Evolutionary conservation across 140 eudicot genomes (phyloP).

Genomic region (Cichorium intybus): DNA sequence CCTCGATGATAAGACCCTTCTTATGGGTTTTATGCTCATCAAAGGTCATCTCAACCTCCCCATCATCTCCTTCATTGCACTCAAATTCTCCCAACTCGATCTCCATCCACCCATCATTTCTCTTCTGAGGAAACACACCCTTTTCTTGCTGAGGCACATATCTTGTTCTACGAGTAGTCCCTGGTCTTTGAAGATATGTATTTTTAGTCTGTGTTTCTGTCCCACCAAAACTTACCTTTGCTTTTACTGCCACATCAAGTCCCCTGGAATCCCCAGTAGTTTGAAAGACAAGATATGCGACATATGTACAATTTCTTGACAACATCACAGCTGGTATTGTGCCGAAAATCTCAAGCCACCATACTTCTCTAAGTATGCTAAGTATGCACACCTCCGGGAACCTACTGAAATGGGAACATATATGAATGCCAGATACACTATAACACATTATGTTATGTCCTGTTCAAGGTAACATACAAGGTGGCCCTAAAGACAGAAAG

Average conservation of each 20-base stretch:
- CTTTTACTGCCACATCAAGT: conserved; percentile 20
- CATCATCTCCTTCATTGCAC: conserved; percentile 15
- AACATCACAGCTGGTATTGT: conserved; percentile 18
- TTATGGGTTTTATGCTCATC: conserved; percentile 11
- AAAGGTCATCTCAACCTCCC: conserved; percentile 28
- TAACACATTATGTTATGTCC: no score
- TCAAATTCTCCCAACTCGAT: conserved; percentile 36
- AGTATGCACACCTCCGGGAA: conserved; percentile 14
- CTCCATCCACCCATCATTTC: conserved; percentile 65
- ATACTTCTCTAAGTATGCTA: not conserved
- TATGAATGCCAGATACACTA: no score
- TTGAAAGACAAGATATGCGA: conserved; percentile 16
- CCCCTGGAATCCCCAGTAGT: conserved; percentile 2
- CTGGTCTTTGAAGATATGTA: conserved; percentile 11
- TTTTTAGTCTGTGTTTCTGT: not conserved
- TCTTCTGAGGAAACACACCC: conserved; percentile 3
- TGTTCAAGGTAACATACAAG: not conserved
- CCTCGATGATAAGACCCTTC: conserved; percentile 32
- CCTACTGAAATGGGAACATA: not conserved
- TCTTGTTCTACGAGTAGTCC: not conserved
- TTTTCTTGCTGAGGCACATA: not conserved
- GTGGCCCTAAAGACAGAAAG: not conserved
- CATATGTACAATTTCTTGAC: conserved; percentile 7
- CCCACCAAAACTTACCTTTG: conserved; percentile 16
- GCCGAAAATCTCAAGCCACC: conserved; percentile 14